phyloP scores from a whole-genome alignment of 805 yeast genomes.

The Yarrowia deformans region DNA sequence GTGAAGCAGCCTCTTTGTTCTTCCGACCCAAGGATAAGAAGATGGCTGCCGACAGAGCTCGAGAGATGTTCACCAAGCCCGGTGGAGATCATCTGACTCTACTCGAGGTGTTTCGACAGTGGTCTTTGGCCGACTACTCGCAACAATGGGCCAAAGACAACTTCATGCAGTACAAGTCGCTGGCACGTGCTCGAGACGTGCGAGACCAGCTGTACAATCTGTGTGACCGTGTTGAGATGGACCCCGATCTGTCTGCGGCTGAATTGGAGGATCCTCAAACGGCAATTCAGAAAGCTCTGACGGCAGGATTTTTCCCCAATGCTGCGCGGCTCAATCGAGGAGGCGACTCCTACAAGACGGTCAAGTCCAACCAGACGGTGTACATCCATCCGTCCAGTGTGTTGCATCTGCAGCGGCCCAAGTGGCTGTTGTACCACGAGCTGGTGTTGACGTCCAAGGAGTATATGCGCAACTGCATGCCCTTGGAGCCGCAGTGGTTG shows the following conservation, averaged over 20 bases:
- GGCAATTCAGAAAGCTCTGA: slow-evolving; percentile 66
- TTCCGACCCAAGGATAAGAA: slow-evolving; percentile 82
- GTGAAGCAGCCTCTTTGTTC: slow-evolving; percentile 79
- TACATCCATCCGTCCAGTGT: slow-evolving; percentile 88
- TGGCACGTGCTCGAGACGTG: slow-evolving; percentile 81
- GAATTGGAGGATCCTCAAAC: slow-evolving; percentile 69
- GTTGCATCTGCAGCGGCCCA: slow-evolving; percentile 67
- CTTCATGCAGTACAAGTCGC: slow-evolving; percentile 78
- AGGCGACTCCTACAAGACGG: slow-evolving; percentile 74
- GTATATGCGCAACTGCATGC: slow-evolving; percentile 88
- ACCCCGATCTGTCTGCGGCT: slow-evolving; percentile 58
- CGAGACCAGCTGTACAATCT: slow-evolving; percentile 70
- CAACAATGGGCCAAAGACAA: slow-evolving; percentile 80
- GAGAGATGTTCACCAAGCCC: slow-evolving; percentile 74
- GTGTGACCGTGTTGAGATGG: slow-evolving; percentile 58
- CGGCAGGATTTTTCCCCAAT: slow-evolving; percentile 55
- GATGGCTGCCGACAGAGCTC: slow-evolving; percentile 76
- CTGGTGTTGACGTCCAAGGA: slow-evolving; percentile 83
- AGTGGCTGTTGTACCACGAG: slow-evolving; percentile 82
- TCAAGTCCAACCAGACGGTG: slow-evolving; percentile 72
- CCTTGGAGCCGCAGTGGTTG: slow-evolving; percentile 85
- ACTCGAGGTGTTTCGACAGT: slow-evolving; percentile 76
- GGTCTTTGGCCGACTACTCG: slow-evolving; percentile 69
- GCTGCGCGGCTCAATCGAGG: slow-evolving; percentile 63
- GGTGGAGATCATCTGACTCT: slow-evolving; percentile 87